These are phyloP conservation scores for Coriolopsis trogii DNA, from an alignment of 1,284 basidiomycete genomes.

Conservation along the genomic window DNA sequence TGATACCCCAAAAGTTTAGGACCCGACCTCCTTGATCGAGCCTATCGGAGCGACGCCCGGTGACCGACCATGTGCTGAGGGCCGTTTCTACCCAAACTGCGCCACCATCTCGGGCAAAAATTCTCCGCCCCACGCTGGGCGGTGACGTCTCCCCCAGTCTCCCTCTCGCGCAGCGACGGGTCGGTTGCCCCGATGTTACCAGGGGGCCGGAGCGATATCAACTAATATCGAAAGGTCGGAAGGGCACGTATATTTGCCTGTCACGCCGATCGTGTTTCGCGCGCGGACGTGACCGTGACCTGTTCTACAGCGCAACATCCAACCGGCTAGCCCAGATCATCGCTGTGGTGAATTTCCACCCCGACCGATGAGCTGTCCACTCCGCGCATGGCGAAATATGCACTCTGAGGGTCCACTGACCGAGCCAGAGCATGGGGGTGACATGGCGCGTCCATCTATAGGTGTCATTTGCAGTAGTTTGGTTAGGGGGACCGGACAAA, in stretches of 20 bases:
- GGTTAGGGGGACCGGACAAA: not conserved
- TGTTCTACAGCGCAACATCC: slow-evolving; percentile 19
- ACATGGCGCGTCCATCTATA: no score
- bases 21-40: slow-evolving; percentile 26
- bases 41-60: slow-evolving; percentile 23
- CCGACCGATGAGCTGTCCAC: slow-evolving; percentile 20
- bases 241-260: slow-evolving; percentile 11
- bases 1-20: slow-evolving; percentile 27
- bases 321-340: slow-evolving; percentile 15
- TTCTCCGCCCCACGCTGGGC: not conserved
- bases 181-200: slow-evolving; percentile 23
- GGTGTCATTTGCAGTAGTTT: not conserved
- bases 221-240: slow-evolving; percentile 9
- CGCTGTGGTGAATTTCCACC: slow-evolving; percentile 26
- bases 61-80: slow-evolving; percentile 21
- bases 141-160: not conserved
- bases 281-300: slow-evolving; percentile 28
- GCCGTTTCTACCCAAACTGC: slow-evolving; percentile 17
- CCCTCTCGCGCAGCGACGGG: not conserved
- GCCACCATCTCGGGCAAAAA: slow-evolving; percentile 18
- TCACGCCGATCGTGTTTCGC: slow-evolving; percentile 34
- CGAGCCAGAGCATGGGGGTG: no score
- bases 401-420: not conserved
- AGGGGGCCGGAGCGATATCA: slow-evolving; percentile 14
- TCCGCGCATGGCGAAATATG: not conserved